Percentiles rank a stretch among this genome's conserved stretches.
These are phyloP conservation scores for Spinacia oleracea DNA, from an alignment of 179 eudicot genomes.

Conservation along the genomic window DNA sequence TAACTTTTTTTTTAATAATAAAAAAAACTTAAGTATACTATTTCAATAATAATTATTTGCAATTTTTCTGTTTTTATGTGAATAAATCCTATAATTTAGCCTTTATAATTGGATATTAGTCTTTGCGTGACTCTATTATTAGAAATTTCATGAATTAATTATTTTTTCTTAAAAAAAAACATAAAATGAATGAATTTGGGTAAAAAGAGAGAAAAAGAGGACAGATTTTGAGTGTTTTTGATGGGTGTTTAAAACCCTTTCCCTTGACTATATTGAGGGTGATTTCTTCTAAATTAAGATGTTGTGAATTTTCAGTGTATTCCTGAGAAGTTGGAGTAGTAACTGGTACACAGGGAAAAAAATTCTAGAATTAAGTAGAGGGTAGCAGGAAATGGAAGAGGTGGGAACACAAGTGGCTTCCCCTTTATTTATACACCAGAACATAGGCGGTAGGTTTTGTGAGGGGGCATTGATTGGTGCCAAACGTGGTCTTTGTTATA, in stretches of 20 bases:
- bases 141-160: background rate
- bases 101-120: background rate
- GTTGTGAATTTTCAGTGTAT: background rate
- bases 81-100: no score
- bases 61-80: no score
- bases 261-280: no score
- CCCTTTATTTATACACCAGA: slow-evolving; percentile 50
- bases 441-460: slow-evolving; percentile 39
- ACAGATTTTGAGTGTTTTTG: background rate
- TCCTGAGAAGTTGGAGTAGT: slow-evolving; percentile 18
- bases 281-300: background rate
- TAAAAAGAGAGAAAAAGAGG: no score
- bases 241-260: background rate
- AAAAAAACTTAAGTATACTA: no score
- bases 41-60: no score
- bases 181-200: background rate
- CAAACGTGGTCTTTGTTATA: slow-evolving; percentile 49
- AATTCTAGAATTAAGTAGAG: background rate
- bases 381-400: slow-evolving; percentile 52
- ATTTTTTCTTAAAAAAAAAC: no score
- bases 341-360: background rate
- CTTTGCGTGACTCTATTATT: slow-evolving; percentile 28
- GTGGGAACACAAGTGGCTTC: slow-evolving; percentile 62
- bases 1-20: background rate
- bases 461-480: slow-evolving; percentile 44